These are phyloP conservation scores for Bolboschoenus planiculmis DNA, from an alignment of 176 grass and related monocot genomes.

Conservation along the genomic window DNA sequence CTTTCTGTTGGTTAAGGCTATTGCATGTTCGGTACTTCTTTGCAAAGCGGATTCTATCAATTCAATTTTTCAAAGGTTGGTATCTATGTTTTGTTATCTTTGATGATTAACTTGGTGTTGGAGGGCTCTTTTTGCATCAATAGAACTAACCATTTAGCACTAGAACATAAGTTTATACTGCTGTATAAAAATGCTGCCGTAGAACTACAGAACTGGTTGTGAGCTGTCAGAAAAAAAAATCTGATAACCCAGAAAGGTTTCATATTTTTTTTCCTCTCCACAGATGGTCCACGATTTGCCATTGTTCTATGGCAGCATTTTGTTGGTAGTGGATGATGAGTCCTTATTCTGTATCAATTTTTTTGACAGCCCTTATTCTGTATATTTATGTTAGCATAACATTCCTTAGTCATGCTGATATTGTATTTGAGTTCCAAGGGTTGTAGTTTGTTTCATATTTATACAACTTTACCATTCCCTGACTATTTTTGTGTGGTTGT, in stretches of 20 bases:
- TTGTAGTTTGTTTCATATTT: background rate
- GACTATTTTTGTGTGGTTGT: background rate
- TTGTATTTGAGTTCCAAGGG: background rate
- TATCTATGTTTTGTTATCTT: background rate
- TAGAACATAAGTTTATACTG: background rate
- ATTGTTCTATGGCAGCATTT: background rate
- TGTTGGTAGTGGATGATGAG: background rate
- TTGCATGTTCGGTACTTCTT: background rate
- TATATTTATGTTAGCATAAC: background rate
- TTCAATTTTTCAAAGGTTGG: slow-evolving; percentile 9
- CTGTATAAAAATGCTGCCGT: background rate
- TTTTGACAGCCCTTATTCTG: background rate
- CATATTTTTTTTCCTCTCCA: background rate
- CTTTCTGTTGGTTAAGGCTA: background rate
- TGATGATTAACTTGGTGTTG: background rate
- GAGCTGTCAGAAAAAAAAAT: background rate
- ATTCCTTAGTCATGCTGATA: background rate
- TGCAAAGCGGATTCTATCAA: background rate
- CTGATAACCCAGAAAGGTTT: background rate
- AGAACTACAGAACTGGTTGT: background rate
- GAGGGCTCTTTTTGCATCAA: background rate
- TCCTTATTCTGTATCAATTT: too few relatives aligned
- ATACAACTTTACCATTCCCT: background rate
- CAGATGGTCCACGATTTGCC: too few relatives aligned
- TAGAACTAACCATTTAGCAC: background rate